Percentiles rank a stretch among this genome's conserved stretches.
phyloP scores from a whole-genome alignment of 225 moss, liverwort and hornwort genomes.

The Lunularia cruciata region DNA sequence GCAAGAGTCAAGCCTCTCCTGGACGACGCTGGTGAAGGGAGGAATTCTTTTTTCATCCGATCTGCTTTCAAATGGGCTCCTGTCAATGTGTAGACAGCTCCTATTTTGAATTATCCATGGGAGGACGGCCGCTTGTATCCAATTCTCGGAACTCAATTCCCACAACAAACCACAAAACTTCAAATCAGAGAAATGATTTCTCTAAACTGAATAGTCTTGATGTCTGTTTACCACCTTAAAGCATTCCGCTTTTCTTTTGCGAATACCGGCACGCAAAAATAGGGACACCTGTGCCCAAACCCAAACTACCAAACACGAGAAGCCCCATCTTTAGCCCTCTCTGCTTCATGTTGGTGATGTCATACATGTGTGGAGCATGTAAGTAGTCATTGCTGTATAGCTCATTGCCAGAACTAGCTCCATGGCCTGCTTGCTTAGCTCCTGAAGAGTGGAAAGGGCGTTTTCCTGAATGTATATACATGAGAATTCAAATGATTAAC shows the following conservation, averaged over 20 bases:
- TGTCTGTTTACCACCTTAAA: conserved; percentile 24
- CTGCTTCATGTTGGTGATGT: conserved; percentile 65
- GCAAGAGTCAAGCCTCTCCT: conserved; percentile 10
- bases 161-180: background rate
- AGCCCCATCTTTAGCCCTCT: conserved; percentile 57
- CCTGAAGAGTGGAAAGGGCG: conserved; percentile 67
- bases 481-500: background rate
- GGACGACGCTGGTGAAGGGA: background rate
- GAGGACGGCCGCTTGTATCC: background rate
- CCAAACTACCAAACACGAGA: conserved; percentile 64
- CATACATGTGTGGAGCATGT: conserved; percentile 91
- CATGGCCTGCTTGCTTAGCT: conserved; percentile 45
- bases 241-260: conserved; percentile 53
- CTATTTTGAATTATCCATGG: background rate
- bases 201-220: background rate
- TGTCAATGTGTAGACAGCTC: background rate
- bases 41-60: background rate
- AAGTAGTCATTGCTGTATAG: conserved; percentile 74
- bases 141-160: background rate
- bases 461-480: conserved; percentile 20
- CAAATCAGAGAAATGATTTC: background rate
- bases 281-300: conserved; percentile 60
- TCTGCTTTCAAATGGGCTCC: background rate
- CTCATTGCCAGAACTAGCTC: conserved; percentile 22
- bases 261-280: conserved; percentile 65